Percentiles rank a stretch among this genome's conserved stretches.
phyloP scores from a whole-genome alignment of 139 green algal species.

The Chlorella sp. region DNA sequence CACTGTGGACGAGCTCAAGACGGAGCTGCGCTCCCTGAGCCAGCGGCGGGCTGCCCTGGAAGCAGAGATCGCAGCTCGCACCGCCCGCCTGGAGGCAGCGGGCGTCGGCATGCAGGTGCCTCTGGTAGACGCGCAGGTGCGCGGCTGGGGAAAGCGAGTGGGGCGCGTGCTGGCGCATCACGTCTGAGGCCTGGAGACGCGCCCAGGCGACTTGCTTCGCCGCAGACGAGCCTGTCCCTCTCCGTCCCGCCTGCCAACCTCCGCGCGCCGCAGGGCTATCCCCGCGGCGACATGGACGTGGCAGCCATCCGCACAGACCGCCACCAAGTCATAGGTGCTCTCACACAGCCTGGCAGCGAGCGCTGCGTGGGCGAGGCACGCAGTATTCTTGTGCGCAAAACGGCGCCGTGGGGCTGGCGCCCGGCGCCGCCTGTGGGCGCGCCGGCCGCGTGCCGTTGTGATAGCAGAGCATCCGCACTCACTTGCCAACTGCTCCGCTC shows the following conservation, averaged over 20 bases:
- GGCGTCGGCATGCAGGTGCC: constrained; percentile 56
- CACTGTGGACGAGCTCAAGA: constrained; percentile 46
- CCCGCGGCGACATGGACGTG: constrained; percentile 79
- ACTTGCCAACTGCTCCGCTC: background rate
- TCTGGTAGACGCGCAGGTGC: constrained; percentile 75
- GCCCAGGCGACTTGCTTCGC: background rate
- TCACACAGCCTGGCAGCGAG: background rate
- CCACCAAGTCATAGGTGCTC: constrained; percentile 55
- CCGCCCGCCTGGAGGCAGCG: constrained; percentile 48
- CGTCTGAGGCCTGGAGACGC: background rate
- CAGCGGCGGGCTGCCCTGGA: constrained; percentile 48
- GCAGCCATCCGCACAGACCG: constrained; percentile 63
- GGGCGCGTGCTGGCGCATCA: background rate
- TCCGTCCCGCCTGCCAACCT: background rate
- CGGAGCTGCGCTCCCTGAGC: constrained; percentile 47
- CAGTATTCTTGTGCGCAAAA: no score
- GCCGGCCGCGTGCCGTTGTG: background rate
- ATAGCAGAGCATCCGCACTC: background rate
- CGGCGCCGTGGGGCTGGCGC: no score
- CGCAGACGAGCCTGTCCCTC: background rate
- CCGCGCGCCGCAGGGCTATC: constrained; percentile 68
- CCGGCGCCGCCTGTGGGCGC: no score
- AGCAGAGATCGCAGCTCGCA: constrained; percentile 45
- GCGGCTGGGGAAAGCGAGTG: background rate
- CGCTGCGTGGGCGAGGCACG: no score